phyloP scores from a whole-genome alignment of 805 yeast species.

The Wickerhamiella parazyma region DNA sequence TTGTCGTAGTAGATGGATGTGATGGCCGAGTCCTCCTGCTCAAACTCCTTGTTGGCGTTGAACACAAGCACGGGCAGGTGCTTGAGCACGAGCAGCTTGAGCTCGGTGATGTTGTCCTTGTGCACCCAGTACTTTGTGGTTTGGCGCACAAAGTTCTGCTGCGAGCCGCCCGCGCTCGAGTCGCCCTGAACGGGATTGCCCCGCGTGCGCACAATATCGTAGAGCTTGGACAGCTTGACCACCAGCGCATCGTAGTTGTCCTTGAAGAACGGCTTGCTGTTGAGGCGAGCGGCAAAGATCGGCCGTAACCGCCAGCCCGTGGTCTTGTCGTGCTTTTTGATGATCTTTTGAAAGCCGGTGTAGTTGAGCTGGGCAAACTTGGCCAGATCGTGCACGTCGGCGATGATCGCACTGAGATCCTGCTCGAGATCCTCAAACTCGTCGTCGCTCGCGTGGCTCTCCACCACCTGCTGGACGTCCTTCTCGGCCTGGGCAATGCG shows the following conservation, averaged over 20 bases:
- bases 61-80: conserved; percentile 95
- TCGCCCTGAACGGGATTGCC: conserved; percentile 95
- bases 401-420: conserved; percentile 74
- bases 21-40: conserved; percentile 86
- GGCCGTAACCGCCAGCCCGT: conserved; percentile 75
- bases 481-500: conserved; percentile 72
- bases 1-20: conserved; percentile 95
- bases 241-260: conserved; percentile 84
- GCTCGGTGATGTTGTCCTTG: conserved; percentile 93
- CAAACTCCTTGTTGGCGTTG: conserved; percentile 92
- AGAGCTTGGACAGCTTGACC: conserved; percentile 75
- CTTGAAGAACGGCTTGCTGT: conserved; percentile 89
- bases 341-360: conserved; percentile 92
- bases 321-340: conserved; percentile 90
- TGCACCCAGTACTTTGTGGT: conserved; percentile 99
- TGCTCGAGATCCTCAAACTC: conserved; percentile 62
- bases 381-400: conserved; percentile 94
- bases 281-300: conserved; percentile 81
- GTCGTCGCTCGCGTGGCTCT: conserved; percentile 26
- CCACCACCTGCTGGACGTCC: conserved; percentile 51
- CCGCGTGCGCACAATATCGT: conserved; percentile 87
- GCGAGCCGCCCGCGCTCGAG: conserved; percentile 94
- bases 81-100: conserved; percentile 80
- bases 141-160: conserved; percentile 96
- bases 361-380: conserved; percentile 87